Conservation (phyloP, 148 eudicot species). For the Cornus controversa region DNA sequence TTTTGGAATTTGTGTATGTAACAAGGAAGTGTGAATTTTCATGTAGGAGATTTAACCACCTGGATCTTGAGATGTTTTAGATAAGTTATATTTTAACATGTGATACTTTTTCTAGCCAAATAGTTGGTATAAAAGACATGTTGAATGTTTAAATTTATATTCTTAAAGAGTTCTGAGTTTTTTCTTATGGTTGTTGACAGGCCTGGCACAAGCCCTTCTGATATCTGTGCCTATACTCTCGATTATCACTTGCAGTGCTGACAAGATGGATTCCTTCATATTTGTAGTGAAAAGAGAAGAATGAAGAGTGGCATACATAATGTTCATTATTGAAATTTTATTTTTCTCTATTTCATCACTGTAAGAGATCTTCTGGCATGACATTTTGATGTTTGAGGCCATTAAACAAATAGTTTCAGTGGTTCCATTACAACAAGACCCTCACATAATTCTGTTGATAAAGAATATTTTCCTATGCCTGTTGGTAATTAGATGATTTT, state of each 20-base stretch:
- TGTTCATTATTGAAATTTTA: not conserved
- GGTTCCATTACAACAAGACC: not conserved
- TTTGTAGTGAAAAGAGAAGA: not conserved
- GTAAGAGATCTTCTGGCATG: too few species aligned
- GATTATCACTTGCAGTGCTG: constrained; percentile 69
- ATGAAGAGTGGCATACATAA: not conserved
- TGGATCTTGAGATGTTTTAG: not conserved
- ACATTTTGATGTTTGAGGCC: not conserved
- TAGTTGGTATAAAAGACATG: too few species aligned
- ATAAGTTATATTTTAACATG: too few species aligned
- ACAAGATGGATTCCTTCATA: constrained; percentile 21
- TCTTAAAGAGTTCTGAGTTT: too few species aligned
- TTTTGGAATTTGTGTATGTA: not conserved
- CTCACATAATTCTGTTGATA: not conserved
- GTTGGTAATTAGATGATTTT: not conserved
- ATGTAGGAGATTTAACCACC: not conserved
- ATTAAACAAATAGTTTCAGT: not conserved
- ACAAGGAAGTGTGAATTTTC: not conserved
- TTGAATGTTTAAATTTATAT: too few species aligned
- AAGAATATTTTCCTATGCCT: not conserved
- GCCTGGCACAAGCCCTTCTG: constrained; percentile 94
- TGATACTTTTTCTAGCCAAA: too few species aligned
- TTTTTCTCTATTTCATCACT: not conserved
- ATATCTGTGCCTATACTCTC: constrained; percentile 72
- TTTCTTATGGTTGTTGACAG: constrained; percentile 38